Evolutionary conservation across 306 rosid species (phyloP).

Genomic region (Malus asiatica): DNA sequence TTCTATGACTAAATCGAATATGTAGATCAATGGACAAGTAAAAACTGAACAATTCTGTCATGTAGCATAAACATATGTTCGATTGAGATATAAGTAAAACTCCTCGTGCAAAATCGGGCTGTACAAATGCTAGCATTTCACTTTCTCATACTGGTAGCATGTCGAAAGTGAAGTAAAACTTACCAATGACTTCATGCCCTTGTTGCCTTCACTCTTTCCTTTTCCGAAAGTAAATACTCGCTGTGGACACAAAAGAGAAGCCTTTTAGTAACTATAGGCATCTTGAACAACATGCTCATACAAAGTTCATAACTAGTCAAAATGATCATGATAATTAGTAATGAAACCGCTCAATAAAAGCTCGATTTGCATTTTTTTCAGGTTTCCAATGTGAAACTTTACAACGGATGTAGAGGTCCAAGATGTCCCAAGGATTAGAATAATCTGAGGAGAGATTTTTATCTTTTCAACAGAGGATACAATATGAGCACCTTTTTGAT

Average conservation of each 20-base stretch:
- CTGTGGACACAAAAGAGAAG: conserved; percentile 38
- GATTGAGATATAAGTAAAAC: not conserved
- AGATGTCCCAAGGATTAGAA: not conserved
- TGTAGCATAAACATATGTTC: not conserved
- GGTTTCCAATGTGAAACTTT: not conserved
- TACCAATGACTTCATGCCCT: conserved; percentile 91
- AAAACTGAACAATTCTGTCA: no score
- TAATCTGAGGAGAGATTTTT: not conserved
- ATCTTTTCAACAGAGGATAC: not conserved
- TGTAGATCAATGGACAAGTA: not conserved
- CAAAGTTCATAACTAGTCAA: not conserved
- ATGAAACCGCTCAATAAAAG: not conserved
- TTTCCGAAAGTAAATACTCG: conserved; percentile 87
- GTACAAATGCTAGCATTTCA: not conserved
- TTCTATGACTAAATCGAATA: not conserved
- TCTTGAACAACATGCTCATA: not conserved
- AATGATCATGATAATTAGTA: not conserved
- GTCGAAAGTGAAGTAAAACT: conserved; percentile 7
- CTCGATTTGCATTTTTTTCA: not conserved
- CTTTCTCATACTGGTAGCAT: not conserved
- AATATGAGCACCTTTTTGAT: conserved; percentile 45
- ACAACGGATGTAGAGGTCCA: not conserved
- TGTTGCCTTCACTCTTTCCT: conserved; percentile 90
- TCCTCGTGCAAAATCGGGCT: not conserved
- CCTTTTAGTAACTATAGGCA: conserved; percentile 1